Evolutionary conservation across 345 rosid genomes (phyloP).

Genomic region (Punica granatum): DNA sequence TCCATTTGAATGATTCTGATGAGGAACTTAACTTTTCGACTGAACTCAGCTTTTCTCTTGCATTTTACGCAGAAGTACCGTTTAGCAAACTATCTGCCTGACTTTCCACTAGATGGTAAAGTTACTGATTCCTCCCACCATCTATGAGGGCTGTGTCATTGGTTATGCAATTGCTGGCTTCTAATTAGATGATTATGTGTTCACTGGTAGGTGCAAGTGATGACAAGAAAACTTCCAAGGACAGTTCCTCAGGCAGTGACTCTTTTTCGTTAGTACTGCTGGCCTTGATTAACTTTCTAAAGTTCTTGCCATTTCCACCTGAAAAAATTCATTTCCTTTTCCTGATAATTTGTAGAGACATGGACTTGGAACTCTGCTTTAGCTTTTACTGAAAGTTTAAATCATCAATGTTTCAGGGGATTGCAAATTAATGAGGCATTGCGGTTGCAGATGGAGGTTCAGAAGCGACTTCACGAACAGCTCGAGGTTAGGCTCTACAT

Average conservation of each 20-base stretch:
- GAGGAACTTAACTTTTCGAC: neutral
- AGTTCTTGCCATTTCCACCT: neutral
- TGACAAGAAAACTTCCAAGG: conserved; percentile 13
- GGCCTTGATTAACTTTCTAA: neutral
- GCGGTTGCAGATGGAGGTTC: conserved; percentile 21
- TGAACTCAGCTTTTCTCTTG: neutral
- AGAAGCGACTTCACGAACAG: conserved; percentile 23
- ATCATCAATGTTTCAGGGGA: conserved; percentile 9
- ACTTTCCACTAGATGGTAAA: conserved; percentile 17
- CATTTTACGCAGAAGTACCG: conserved; percentile 14
- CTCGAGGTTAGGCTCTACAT: conserved; percentile 14
- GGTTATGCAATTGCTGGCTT: neutral
- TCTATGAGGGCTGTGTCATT: neutral
- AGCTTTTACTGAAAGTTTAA: neutral
- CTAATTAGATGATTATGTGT: conserved; percentile 3
- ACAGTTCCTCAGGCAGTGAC: conserved; percentile 11
- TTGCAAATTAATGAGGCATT: conserved; percentile 16
- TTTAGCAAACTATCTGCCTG: conserved; percentile 17
- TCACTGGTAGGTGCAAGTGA: conserved; percentile 5
- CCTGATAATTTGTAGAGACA: neutral
- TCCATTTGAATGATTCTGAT: neutral
- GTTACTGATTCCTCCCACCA: neutral
- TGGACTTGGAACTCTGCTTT: neutral
- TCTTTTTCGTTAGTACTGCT: conserved; percentile 9
- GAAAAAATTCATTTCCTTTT: neutral